phyloP scores from a whole-genome alignment of 179 eudicot species.

The Spinacia oleracea region DNA sequence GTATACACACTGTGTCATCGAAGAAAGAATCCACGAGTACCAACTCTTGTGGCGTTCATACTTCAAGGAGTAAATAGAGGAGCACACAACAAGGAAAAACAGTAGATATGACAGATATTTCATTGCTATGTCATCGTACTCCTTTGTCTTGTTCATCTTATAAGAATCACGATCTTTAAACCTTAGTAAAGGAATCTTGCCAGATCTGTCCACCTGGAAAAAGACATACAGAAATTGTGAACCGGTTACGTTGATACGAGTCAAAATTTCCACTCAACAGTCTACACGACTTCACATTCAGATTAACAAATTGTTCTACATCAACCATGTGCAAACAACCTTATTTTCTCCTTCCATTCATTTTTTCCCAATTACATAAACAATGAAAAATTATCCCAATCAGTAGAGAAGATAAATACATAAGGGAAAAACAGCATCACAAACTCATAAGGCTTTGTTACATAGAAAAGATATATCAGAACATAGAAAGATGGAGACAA shows the following conservation, averaged over 20 bases:
- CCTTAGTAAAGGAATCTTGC: slow-evolving; percentile 76
- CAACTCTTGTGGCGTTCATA: slow-evolving; percentile 96
- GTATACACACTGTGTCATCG: slow-evolving; percentile 94
- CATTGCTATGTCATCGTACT: slow-evolving; percentile 98
- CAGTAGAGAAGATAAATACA: background rate
- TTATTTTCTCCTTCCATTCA: background rate
- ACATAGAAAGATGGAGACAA: background rate
- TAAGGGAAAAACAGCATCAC: background rate
- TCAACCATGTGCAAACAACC: background rate
- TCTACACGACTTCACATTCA: background rate
- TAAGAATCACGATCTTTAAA: slow-evolving; percentile 94
- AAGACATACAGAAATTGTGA: slow-evolving; percentile 8
- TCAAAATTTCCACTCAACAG: no score
- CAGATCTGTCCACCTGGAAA: slow-evolving; percentile 83
- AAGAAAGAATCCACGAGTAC: slow-evolving; percentile 98
- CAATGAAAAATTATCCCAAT: no score
- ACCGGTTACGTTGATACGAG: background rate
- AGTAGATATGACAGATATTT: slow-evolving; percentile 86
- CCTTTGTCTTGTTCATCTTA: slow-evolving; percentile 88
- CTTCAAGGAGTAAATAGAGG: slow-evolving; percentile 81
- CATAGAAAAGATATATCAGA: background rate
- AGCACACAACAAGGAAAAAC: slow-evolving; percentile 76
- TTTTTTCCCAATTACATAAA: background rate
- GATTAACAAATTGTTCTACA: background rate
- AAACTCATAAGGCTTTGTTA: background rate